Evolutionary conservation across 768 basidiomycete species (phyloP).

Genomic region (Rhodotorula paludigena): DNA sequence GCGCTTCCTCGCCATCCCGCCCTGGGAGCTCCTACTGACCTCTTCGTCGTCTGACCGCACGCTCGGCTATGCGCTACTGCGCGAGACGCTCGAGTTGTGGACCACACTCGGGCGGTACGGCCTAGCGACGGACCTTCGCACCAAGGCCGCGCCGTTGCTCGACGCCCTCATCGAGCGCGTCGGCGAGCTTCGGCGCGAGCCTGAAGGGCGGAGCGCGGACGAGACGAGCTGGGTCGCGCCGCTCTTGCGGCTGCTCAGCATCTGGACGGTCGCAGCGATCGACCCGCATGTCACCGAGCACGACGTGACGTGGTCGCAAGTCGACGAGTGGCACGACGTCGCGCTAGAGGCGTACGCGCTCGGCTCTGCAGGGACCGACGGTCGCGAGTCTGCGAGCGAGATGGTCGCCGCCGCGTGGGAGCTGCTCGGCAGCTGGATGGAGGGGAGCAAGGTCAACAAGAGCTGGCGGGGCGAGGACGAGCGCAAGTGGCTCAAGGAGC

Average conservation of each 20-base stretch:
- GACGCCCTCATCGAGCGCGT: slow-evolving; percentile 10
- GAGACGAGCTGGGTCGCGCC: slow-evolving; percentile 53
- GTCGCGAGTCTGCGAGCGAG: slow-evolving; percentile 33
- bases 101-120: slow-evolving; percentile 68
- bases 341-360: slow-evolving; percentile 52
- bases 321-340: slow-evolving; percentile 72
- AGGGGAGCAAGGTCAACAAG: slow-evolving; percentile 70
- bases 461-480: slow-evolving; percentile 64
- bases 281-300: slow-evolving; percentile 85
- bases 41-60: slow-evolving; percentile 47
- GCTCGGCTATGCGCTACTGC: slow-evolving; percentile 50
- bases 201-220: no score
- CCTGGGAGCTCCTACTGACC: slow-evolving; percentile 45
- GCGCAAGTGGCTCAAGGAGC: slow-evolving; percentile 46
- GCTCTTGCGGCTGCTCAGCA: slow-evolving; percentile 60
- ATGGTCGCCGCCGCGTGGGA: slow-evolving; percentile 52
- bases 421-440: slow-evolving; percentile 63
- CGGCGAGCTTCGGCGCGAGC: neutral
- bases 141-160: slow-evolving; percentile 12
- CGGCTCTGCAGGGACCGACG: slow-evolving; percentile 15
- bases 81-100: slow-evolving; percentile 62
- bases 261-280: slow-evolving; percentile 77
- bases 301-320: slow-evolving; percentile 83
- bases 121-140: slow-evolving; percentile 22
- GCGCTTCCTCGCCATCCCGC: slow-evolving; percentile 63